These are phyloP conservation scores for Macrophomina pseudophaseolina DNA, from an alignment of 2,329 filamentous ascomycete genomes.

Conservation along the genomic window DNA sequence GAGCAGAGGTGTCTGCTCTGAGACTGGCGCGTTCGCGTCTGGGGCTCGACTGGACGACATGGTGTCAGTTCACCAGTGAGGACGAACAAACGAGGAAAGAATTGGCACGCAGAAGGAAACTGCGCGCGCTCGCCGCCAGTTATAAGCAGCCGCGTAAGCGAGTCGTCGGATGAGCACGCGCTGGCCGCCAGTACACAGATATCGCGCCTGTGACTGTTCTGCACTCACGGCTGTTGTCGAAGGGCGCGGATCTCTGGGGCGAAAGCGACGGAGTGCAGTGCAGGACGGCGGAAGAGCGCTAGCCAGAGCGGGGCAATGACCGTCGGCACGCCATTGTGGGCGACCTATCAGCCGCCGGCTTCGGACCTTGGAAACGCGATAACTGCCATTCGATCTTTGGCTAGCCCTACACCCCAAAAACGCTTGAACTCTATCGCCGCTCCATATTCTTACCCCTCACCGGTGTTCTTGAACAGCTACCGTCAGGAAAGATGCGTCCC, in stretches of 20 bases:
- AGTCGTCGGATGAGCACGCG: background rate
- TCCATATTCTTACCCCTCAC: background rate
- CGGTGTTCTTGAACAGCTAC: background rate
- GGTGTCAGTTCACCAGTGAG: background rate
- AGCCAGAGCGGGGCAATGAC: conserved; percentile 15
- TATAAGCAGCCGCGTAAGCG: conserved; percentile 15
- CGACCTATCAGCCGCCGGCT: conserved; percentile 23
- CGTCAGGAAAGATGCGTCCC: conserved; percentile 38
- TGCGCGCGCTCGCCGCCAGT: background rate
- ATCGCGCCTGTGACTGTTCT: background rate
- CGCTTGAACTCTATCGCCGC: background rate
- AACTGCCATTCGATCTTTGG: conserved; percentile 13
- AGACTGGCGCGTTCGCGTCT: conserved; percentile 10
- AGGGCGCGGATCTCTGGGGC: conserved; percentile 7
- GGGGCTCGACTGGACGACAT: conserved; percentile 6
- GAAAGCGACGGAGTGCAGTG: background rate
- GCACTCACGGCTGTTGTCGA: background rate
- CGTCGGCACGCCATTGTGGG: background rate
- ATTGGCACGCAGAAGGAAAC: background rate
- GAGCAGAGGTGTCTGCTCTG: conserved; percentile 16
- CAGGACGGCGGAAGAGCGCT: background rate
- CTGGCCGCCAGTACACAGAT: background rate
- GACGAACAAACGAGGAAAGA: background rate
- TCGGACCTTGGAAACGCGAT: conserved; percentile 7
- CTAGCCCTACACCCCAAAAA: conserved; percentile 9